phyloP scores from a whole-genome alignment of 164 flowering plant genomes.

The Warburgia ugandensis region DNA sequence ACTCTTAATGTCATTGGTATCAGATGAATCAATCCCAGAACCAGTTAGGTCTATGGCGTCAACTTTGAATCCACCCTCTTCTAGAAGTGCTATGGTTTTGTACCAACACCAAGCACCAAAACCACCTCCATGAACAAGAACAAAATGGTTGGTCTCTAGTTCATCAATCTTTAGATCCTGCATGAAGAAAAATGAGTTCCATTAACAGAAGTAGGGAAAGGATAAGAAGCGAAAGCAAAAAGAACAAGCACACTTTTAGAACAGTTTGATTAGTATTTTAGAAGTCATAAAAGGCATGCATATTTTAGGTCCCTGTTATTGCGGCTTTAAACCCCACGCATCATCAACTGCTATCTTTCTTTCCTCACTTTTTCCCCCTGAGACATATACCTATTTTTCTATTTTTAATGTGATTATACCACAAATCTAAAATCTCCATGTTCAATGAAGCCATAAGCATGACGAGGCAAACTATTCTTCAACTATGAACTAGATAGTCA shows the following conservation, averaged over 20 bases:
- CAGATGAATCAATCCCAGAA: constrained; percentile 76
- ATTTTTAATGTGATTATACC: no score
- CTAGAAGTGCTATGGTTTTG: constrained; percentile 82
- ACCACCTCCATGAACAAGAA: constrained; percentile 98
- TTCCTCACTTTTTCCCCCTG: no score
- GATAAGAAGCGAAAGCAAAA: neutral
- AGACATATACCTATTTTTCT: no score
- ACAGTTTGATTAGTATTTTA: no score
- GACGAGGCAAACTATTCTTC: no score
- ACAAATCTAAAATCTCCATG: no score
- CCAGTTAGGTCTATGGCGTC: constrained; percentile 87
- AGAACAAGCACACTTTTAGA: neutral
- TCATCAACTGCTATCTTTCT: no score
- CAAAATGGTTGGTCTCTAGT: constrained; percentile 67
- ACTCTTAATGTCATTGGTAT: constrained; percentile 67
- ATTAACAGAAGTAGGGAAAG: constrained; percentile 2
- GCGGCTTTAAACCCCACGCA: no score
- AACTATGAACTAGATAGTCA: no score
- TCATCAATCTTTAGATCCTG: constrained; percentile 68
- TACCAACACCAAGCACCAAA: constrained; percentile 99
- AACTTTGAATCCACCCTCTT: constrained; percentile 76
- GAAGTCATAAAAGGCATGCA: no score
- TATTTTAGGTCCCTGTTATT: no score
- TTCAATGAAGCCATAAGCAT: no score
- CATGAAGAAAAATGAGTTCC: constrained; percentile 1